Conservation (phyloP, 2,329 filamentous ascomycete genomes). For the Pseudopithomyces maydicus region DNA sequence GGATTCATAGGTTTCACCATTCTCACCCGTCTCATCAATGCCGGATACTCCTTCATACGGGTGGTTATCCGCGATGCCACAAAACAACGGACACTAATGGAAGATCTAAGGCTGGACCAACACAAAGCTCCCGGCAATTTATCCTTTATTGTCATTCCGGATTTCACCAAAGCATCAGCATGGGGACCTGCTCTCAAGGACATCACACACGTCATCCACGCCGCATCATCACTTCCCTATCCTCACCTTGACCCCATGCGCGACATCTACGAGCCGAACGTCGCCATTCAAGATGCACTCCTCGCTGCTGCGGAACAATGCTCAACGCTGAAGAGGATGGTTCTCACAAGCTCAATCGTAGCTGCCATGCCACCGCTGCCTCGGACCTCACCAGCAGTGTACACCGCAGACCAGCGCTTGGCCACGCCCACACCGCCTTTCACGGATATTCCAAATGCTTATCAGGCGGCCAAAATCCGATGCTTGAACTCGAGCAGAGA, state of each 20-base stretch:
- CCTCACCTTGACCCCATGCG: neutral
- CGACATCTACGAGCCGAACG: slow-evolving; percentile 5
- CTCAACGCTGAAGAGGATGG: neutral
- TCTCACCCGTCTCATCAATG: neutral
- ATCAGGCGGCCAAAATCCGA: slow-evolving; percentile 1
- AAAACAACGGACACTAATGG: neutral
- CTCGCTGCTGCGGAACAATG: neutral
- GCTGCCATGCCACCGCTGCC: neutral
- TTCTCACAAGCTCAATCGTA: neutral
- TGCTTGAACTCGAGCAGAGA: no score
- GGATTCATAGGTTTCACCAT: neutral
- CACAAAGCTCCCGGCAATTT: neutral
- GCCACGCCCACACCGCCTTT: no score
- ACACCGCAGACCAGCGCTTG: no score
- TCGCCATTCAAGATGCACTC: neutral
- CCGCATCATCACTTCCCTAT: neutral
- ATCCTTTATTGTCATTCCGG: neutral
- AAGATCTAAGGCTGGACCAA: neutral
- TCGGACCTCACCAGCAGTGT: no score
- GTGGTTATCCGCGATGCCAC: neutral
- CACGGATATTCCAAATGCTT: neutral
- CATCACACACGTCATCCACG: neutral
- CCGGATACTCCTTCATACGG: neutral
- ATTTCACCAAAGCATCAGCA: neutral
- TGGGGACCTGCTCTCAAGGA: neutral